These are phyloP conservation scores for Fusarium robinianum DNA, from an alignment of 2,329 filamentous ascomycete species.

Conservation along the genomic window DNA sequence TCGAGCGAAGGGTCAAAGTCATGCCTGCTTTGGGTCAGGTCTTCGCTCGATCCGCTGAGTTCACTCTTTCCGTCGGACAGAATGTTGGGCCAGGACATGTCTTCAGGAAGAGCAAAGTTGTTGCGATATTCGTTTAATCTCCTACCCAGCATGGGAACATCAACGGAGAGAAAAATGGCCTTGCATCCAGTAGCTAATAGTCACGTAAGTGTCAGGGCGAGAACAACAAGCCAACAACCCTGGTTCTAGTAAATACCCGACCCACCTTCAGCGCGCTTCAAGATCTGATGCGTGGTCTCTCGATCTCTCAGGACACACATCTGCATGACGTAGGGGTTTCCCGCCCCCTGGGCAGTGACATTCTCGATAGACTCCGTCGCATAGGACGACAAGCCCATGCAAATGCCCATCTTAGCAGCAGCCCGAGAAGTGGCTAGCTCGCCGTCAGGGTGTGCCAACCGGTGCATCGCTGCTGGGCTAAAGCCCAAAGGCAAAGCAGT, in stretches of 20 bases:
- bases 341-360: slow-evolving; percentile 23
- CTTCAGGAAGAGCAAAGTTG: slow-evolving; percentile 54
- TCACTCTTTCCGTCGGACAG: slow-evolving; percentile 39
- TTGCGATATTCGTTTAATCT: slow-evolving; percentile 52
- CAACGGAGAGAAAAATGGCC: slow-evolving; percentile 62
- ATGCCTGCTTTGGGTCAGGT: slow-evolving; percentile 13
- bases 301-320: slow-evolving; percentile 31
- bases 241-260: background rate
- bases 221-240: background rate
- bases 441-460: slow-evolving; percentile 57
- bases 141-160: slow-evolving; percentile 57
- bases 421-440: slow-evolving; percentile 55
- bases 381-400: slow-evolving; percentile 36
- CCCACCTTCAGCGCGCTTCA: slow-evolving; percentile 29
- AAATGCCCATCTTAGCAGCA: slow-evolving; percentile 33
- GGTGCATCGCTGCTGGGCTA: slow-evolving; percentile 59
- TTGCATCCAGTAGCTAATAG: slow-evolving; percentile 47
- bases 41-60: slow-evolving; percentile 17
- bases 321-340: slow-evolving; percentile 34
- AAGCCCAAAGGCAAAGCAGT: slow-evolving; percentile 56
- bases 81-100: slow-evolving; percentile 42
- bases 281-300: slow-evolving; percentile 25
- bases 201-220: background rate
- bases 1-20: slow-evolving; percentile 47
- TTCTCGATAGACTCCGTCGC: slow-evolving; percentile 32